Conservation (phyloP, 192 early-diverging fungal genomes). For the Podila epigama region DNA sequence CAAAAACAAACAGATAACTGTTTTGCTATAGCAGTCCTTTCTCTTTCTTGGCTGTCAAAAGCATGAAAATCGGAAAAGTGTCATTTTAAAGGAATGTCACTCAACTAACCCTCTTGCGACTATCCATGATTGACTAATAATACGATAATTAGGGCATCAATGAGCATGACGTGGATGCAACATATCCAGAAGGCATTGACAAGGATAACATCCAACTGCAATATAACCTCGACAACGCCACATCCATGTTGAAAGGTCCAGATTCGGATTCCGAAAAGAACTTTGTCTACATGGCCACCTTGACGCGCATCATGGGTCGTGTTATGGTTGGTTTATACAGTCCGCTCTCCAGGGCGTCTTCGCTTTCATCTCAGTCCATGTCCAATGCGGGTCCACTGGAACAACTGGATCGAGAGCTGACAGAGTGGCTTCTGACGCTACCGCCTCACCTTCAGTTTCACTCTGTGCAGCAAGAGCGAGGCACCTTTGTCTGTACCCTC, state of each 20-base stretch:
- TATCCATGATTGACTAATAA: no score
- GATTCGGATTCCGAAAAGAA: constrained; percentile 38
- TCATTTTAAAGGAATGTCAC: no score
- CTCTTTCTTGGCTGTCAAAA: no score
- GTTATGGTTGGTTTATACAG: constrained; percentile 50
- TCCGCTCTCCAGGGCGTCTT: constrained; percentile 30
- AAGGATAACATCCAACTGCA: constrained; percentile 42
- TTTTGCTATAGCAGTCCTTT: no score
- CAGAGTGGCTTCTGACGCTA: constrained; percentile 54
- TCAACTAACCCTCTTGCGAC: no score
- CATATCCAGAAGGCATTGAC: constrained; percentile 57
- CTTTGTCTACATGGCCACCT: constrained; percentile 48
- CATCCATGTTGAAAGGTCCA: constrained; percentile 18
- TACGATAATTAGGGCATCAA: constrained; percentile 50
- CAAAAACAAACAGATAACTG: no score
- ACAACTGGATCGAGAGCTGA: constrained; percentile 53
- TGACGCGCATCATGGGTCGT: constrained; percentile 43
- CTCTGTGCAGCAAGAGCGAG: constrained; percentile 44
- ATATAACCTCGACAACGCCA: constrained; percentile 24
- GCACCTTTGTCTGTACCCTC: constrained; percentile 44
- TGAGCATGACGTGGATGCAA: constrained; percentile 64
- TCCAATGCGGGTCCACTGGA: constrained; percentile 53
- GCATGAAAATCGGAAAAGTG: no score
- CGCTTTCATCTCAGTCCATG: constrained; percentile 26
- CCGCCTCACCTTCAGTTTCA: constrained; percentile 61